Percentiles rank a stretch among this genome's conserved stretches.
Conservation (phyloP, 2,329 filamentous ascomycete genomes). For the Pseudogymnoascus sp. region DNA sequence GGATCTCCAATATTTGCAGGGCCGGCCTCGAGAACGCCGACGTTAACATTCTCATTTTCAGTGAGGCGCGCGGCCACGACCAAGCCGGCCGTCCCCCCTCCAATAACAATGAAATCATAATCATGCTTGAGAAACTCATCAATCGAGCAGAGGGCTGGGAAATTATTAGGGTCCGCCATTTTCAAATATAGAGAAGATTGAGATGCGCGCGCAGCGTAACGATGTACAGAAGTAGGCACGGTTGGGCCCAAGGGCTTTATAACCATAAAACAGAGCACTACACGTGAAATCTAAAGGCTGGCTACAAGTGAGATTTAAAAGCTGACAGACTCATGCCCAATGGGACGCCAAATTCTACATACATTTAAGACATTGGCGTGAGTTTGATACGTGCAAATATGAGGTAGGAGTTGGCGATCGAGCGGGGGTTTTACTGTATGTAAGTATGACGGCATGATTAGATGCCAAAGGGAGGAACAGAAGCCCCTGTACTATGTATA, state of each 20-base stretch:
- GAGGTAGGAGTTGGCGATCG: not conserved
- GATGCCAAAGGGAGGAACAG: not conserved
- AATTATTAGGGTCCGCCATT: not conserved
- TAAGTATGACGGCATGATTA: not conserved
- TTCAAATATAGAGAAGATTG: not conserved
- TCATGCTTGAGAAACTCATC: constrained; percentile 10
- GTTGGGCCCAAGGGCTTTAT: not conserved
- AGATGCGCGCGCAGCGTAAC: not conserved
- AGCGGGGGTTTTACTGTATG: not conserved
- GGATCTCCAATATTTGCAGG: constrained; percentile 29
- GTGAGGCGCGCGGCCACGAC: constrained; percentile 33
- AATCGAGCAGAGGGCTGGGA: constrained; percentile 10
- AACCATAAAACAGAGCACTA: not conserved
- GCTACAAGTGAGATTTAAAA: not conserved
- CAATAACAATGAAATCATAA: constrained; percentile 36
- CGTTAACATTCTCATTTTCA: constrained; percentile 29
- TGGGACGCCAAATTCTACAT: not conserved
- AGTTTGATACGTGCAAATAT: not conserved
- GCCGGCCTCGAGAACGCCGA: constrained; percentile 35
- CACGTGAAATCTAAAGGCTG: not conserved
- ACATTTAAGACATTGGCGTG: not conserved
- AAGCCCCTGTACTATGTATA: not conserved
- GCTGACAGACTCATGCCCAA: not conserved
- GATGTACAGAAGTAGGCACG: not conserved
- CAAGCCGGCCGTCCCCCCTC: constrained; percentile 37